Evolutionary conservation across 352 stramenopile species (phyloP).

Genomic region (Globisporangium viniferum): DNA sequence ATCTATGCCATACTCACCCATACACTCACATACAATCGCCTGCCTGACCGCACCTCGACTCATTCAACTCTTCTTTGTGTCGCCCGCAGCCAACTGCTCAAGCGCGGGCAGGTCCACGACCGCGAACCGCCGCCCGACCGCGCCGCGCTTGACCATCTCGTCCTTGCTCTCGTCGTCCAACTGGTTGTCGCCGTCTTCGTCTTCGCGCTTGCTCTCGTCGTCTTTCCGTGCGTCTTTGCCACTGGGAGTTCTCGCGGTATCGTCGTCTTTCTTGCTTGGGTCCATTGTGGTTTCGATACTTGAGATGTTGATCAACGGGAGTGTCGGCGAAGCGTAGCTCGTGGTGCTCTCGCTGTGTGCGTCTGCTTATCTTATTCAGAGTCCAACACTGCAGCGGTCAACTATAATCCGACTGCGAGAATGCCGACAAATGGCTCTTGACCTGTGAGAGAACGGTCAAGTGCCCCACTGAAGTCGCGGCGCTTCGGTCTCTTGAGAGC

Average conservation of each 20-base stretch:
- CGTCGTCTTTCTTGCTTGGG: not conserved
- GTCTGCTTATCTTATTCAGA: too few species aligned
- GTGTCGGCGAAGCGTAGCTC: too few species aligned
- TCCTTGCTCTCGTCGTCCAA: constrained; percentile 14
- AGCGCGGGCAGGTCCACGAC: constrained; percentile 11
- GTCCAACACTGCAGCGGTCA: too few species aligned
- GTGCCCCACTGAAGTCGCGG: too few species aligned
- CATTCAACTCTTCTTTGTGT: not conserved
- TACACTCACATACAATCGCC: too few species aligned
- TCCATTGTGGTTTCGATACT: not conserved
- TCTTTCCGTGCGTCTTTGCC: not conserved
- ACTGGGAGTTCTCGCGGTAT: not conserved
- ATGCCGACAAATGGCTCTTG: too few species aligned
- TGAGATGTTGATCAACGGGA: too few species aligned
- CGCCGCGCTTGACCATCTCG: constrained; percentile 11
- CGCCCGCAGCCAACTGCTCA: not conserved
- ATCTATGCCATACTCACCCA: not conserved
- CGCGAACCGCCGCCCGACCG: constrained; percentile 17
- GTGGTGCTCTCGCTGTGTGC: too few species aligned
- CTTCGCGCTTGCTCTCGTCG: constrained; percentile 19
- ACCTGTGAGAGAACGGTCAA: too few species aligned
- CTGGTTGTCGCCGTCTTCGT: not conserved
- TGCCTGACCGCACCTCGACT: too few species aligned
- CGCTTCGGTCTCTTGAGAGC: too few species aligned
- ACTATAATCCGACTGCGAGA: too few species aligned